phyloP scores from a whole-genome alignment of 1,284 basidiomycete genomes.

The Trichosporon ovoides region DNA sequence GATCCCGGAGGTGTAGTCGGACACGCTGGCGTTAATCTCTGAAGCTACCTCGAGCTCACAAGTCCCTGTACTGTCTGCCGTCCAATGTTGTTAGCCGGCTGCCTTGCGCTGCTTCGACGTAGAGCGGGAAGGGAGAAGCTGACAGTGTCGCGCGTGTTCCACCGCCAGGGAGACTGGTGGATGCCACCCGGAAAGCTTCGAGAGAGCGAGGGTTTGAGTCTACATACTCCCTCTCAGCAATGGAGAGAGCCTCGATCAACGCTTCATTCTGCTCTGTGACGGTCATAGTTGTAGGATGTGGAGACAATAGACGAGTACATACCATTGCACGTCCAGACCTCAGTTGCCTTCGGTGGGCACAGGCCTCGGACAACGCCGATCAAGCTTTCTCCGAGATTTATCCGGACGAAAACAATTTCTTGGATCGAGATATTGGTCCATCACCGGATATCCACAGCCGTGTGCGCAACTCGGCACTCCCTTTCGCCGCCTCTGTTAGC shows the following conservation, averaged over 20 bases:
- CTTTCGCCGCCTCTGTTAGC: background rate
- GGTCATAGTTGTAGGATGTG: background rate
- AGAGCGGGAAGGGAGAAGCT: slow-evolving; percentile 27
- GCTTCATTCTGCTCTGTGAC: background rate
- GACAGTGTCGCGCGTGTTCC: slow-evolving; percentile 30
- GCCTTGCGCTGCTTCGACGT: slow-evolving; percentile 19
- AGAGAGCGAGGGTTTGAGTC: slow-evolving; percentile 15
- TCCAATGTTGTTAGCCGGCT: slow-evolving; percentile 22
- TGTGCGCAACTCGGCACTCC: background rate
- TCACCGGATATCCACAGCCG: background rate
- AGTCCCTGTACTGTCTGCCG: slow-evolving; percentile 26
- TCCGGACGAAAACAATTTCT: slow-evolving; percentile 3
- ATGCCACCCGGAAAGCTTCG: slow-evolving; percentile 9
- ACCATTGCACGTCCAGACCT: background rate
- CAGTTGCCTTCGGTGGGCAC: too few relatives aligned
- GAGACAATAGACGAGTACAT: background rate
- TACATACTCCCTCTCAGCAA: slow-evolving; percentile 3
- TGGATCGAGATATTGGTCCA: background rate
- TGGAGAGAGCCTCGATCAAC: background rate
- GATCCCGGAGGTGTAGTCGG: slow-evolving; percentile 30
- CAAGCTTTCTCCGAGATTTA: background rate
- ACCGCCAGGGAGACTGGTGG: slow-evolving; percentile 18
- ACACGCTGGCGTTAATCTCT: slow-evolving; percentile 15
- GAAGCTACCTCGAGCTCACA: slow-evolving; percentile 16
- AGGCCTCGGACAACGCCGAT: background rate